Conservation (phyloP, 139 green algal genomes). For the Tetraselmis chui region DNA sequence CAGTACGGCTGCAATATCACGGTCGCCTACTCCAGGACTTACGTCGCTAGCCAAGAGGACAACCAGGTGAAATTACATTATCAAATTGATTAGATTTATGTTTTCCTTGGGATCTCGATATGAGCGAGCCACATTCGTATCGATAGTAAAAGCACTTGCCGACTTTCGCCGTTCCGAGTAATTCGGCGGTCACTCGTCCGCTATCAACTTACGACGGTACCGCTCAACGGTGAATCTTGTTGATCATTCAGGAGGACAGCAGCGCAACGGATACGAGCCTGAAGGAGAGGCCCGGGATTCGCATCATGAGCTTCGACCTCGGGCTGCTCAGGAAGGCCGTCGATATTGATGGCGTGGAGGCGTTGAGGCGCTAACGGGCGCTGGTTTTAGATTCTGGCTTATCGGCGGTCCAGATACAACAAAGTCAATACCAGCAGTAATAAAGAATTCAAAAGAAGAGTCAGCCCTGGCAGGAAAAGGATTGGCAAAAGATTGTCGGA, state of each 20-base stretch:
- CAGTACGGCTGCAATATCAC: constrained; percentile 7
- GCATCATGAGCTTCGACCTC: neutral
- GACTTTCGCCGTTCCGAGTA: neutral
- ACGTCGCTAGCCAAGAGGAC: constrained; percentile 4
- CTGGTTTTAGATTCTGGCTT: too few species aligned
- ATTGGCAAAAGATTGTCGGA: neutral
- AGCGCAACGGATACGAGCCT: neutral
- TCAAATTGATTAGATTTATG: neutral
- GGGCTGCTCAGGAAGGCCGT: neutral
- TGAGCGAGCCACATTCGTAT: neutral
- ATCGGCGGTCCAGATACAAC: too few species aligned
- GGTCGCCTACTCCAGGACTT: constrained; percentile 1
- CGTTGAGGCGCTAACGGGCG: too few species aligned
- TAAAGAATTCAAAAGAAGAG: neutral
- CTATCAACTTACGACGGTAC: neutral
- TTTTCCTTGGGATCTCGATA: neutral
- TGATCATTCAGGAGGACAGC: neutral
- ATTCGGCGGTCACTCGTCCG: neutral
- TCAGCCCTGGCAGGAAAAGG: neutral
- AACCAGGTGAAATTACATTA: neutral
- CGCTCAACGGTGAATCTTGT: too few species aligned
- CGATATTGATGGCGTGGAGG: neutral
- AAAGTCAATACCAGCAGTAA: too few species aligned
- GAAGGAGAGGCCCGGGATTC: neutral
- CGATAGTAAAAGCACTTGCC: too few species aligned